Percentiles rank a stretch among this genome's conserved stretches.
Evolutionary conservation across 345 rosid genomes (phyloP).

Genomic region (Brassica cretica): DNA sequence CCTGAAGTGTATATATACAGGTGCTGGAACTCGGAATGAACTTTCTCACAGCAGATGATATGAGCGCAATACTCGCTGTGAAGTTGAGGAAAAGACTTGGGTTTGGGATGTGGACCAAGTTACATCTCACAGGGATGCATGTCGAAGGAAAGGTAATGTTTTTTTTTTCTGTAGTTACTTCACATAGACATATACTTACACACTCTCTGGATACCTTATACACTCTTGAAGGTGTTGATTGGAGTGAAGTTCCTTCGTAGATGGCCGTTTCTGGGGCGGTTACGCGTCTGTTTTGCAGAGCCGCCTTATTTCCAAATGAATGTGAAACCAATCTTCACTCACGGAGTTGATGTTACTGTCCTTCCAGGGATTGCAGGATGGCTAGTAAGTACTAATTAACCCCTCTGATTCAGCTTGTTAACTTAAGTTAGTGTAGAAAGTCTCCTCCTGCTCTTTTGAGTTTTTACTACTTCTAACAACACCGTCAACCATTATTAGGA

Average conservation of each 20-base stretch:
- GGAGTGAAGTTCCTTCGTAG: slow-evolving; percentile 82
- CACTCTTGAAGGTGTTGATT: slow-evolving; percentile 62
- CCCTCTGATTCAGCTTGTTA: slow-evolving; percentile 4
- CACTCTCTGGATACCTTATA: neutral
- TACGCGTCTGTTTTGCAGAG: slow-evolving; percentile 91
- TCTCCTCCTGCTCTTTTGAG: neutral
- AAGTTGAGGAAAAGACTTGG: slow-evolving; percentile 86
- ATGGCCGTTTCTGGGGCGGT: slow-evolving; percentile 91
- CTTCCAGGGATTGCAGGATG: slow-evolving; percentile 97
- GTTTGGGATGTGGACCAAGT: slow-evolving; percentile 89
- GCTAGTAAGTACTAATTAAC: slow-evolving; percentile 63
- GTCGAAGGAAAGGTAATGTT: slow-evolving; percentile 88
- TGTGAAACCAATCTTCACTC: slow-evolving; percentile 74
- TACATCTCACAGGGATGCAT: slow-evolving; percentile 95
- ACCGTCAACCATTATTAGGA: slow-evolving; percentile 49
- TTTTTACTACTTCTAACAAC: neutral
- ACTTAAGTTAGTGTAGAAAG: slow-evolving; percentile 44
- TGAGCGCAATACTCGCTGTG: slow-evolving; percentile 92
- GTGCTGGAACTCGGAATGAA: slow-evolving; percentile 86
- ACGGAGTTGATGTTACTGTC: slow-evolving; percentile 81
- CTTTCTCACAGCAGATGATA: slow-evolving; percentile 89
- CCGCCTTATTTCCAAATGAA: slow-evolving; percentile 97
- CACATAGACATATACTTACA: neutral
- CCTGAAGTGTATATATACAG: slow-evolving; percentile 44
- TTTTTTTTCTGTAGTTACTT: neutral